Evolutionary conservation across 495 filamentous ascomycete genomes (phyloP).

Genomic region (Delitschia confertaspora): DNA sequence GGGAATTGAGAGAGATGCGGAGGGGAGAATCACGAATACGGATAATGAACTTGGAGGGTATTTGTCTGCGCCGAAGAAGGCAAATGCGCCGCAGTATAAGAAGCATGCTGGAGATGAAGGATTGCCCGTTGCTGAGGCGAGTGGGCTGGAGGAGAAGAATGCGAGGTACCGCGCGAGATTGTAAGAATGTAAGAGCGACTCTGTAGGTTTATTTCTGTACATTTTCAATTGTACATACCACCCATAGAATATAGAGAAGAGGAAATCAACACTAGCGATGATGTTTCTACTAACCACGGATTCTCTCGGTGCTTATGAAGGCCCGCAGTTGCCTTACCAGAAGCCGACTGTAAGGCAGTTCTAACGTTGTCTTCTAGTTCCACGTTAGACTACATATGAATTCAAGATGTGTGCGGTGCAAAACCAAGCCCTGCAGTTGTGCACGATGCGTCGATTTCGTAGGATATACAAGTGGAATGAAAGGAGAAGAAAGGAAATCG

Average conservation of each 20-base stretch:
- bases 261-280: no score
- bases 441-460: slow-evolving; percentile 4
- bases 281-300: no score
- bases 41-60: slow-evolving; percentile 49
- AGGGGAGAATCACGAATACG: slow-evolving; percentile 43
- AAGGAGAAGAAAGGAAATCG: not conserved
- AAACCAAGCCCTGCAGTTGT: not conserved
- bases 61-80: slow-evolving; percentile 52
- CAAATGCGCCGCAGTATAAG: slow-evolving; percentile 35
- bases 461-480: not conserved
- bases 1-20: slow-evolving; percentile 47
- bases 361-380: not conserved
- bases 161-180: slow-evolving; percentile 29
- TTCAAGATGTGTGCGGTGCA: no score
- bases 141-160: slow-evolving; percentile 28
- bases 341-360: not conserved
- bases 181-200: no score
- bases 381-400: no score
- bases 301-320: no score
- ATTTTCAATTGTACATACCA: no score
- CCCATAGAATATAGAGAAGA: no score
- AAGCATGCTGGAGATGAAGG: no score
- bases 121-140: slow-evolving; percentile 31
- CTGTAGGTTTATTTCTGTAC: no score
- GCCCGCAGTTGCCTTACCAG: no score